Conservation (phyloP, 2,329 filamentous ascomycete genomes). For the Thelonectria blattea region DNA sequence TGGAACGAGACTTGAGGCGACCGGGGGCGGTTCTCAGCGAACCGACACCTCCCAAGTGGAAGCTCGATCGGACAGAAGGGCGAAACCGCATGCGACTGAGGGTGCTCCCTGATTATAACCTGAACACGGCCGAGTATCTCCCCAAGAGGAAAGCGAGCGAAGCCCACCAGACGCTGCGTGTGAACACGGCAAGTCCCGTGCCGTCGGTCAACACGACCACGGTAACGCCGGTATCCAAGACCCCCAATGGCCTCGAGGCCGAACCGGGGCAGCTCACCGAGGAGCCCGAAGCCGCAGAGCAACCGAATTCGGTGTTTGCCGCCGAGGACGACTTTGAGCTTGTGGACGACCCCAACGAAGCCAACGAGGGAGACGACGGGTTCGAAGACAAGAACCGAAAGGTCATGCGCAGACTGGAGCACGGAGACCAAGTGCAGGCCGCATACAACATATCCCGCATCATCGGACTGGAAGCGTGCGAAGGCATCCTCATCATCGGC, state of each 20-base stretch:
- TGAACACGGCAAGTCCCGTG: conserved; percentile 38
- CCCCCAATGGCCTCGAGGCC: conserved; percentile 31
- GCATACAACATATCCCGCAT: conserved; percentile 97
- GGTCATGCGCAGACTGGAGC: conserved; percentile 91
- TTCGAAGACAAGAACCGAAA: conserved; percentile 99
- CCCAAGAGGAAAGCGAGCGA: conserved; percentile 75
- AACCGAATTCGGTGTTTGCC: conserved; percentile 33
- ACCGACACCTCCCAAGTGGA: conserved; percentile 74
- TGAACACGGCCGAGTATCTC: conserved; percentile 75
- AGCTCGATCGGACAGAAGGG: conserved; percentile 93
- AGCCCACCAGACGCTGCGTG: conserved; percentile 44
- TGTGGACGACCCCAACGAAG: conserved; percentile 88
- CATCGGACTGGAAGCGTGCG: conserved; percentile 89
- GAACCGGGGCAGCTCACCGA: conserved; percentile 29
- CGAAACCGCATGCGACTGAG: conserved; percentile 93
- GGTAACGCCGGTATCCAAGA: conserved; percentile 25
- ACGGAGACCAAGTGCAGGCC: conserved; percentile 88
- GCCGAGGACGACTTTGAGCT: conserved; percentile 94
- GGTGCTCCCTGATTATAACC: conserved; percentile 77
- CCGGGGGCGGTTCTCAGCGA: conserved; percentile 83
- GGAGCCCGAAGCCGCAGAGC: conserved; percentile 34
- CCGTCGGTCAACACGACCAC: conserved; percentile 28
- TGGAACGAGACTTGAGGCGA: conserved; percentile 78
- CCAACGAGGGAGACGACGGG: conserved; percentile 73
- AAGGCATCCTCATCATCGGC: conserved; percentile 90